Percentiles rank a stretch among this genome's conserved stretches.
phyloP scores from a whole-genome alignment of 2,329 filamentous ascomycete genomes.

The Cercospora citrullina region DNA sequence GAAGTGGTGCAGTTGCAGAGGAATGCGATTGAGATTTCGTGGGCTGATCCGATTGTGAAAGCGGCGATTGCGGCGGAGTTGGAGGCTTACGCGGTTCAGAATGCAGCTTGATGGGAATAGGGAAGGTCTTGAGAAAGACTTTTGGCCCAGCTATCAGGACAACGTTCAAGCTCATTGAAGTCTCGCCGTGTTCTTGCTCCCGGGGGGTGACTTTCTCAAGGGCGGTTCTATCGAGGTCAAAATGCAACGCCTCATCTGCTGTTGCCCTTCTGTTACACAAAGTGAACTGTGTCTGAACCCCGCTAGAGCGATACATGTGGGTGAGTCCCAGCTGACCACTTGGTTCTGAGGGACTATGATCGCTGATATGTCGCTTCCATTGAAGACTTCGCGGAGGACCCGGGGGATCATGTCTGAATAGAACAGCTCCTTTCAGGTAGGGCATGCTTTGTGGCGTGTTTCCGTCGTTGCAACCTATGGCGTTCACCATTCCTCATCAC shows the following conservation, averaged over 20 bases:
- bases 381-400: no score
- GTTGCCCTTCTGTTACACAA: no score
- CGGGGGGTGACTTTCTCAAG: no score
- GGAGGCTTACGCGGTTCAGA: constrained; percentile 9
- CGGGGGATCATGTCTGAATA: neutral
- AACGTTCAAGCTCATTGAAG: no score
- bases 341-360: neutral
- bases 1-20: constrained; percentile 48
- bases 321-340: no score
- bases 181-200: no score
- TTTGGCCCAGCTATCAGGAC: no score
- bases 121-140: neutral
- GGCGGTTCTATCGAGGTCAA: no score
- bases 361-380: no score
- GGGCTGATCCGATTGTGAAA: constrained; percentile 48
- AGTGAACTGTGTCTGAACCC: no score
- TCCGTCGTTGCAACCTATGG: neutral
- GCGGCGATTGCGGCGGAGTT: constrained; percentile 9
- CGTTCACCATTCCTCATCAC: constrained; percentile 38
- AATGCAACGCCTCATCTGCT: no score
- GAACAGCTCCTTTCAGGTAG: neutral
- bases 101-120: neutral
- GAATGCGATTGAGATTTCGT: constrained; percentile 51
- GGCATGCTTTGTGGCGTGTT: neutral
- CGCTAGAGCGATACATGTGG: no score